Evolutionary conservation across 805 yeast species (phyloP), one percentile per base, ranked within the genome.

Genomic region (Pichia gijzeniarum): DNA sequence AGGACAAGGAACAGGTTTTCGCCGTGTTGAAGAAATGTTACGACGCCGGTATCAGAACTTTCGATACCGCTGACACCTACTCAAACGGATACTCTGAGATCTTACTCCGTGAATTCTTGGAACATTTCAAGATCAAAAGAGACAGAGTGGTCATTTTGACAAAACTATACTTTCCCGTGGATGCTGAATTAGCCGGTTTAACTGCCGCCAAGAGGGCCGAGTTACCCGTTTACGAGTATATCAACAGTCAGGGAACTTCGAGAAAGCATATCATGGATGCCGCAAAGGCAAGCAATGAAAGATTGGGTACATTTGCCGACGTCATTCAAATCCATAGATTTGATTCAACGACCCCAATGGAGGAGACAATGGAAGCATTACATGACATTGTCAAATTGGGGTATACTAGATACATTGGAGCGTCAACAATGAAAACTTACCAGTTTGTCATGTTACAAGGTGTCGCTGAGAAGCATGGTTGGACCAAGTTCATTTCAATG

Each of bases 401-500:
- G 13, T 55, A 62, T 27, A 68, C 67, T 6, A 64, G 81, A 41
- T 79, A 79, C 57, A 69, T 79, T 46, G 84, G 85, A 19, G 82
- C 84, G 2, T 77, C 82, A 1, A 64, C 79, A 2, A 79, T 80
- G 84, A 65, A 67, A 51, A 73, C 79, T 2, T 58, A 62, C 18
- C 79, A 79, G 52, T 77, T 80, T 56, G 74, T 69, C 6, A 70
- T 69, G 47, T 53, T 77, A 53, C 85, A 80, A 54, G 63, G 60
- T 48, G 62, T 71, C 43, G 85, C 86, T 3, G 82, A 80, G 43
- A 66, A 67, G 56, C 50, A 73, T 52, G 73, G 72, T 28, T 80
- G 80, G 80, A 62, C 63, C 51, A 78, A 76, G 57, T 80, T 80
- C 51, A 67, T 80, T 42, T 67, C 74, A 28, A 72, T 78, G 74